Evolutionary conservation across 2,329 filamentous ascomycete species (phyloP), one percentile per base, ranked within the genome.

Genomic region (Cladophialophora exuberans): DNA sequence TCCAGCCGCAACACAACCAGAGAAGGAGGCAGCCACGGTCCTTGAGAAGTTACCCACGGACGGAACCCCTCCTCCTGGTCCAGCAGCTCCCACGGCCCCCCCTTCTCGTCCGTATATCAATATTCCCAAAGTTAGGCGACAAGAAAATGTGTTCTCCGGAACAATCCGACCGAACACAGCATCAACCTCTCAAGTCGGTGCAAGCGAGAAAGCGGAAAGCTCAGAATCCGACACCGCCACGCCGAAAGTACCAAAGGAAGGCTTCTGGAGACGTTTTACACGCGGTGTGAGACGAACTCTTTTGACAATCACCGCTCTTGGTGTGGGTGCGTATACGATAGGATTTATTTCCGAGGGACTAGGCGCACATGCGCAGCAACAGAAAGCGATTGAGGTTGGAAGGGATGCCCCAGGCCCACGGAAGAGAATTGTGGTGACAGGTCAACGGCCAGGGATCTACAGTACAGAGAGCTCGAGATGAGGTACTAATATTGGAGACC

Each of bases 91-190:
- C 1, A 62, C 57, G 6, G 60, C 59, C 28, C 53, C 55, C 38
- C 30, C 54, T 4, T 53, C 56, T 26, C 36, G 38, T 25, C 56
- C 46, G 4, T 10, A 9, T 9, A 30, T 20, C 22, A 46, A 31
- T 23, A 44, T 41, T 30, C 23, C 51, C 13, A 53, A 22, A 33
- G 57, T 64, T 28, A 41, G 39, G 18, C 50, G 62, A n/a, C 62
- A 64, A 45, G 62, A 64, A 43, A 46, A 62, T 17, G 62, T 64
- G 26, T 64, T 64, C 42, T 63, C 61, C 10, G 62, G 62, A 20
- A 61, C 60, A 10, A 54, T 53, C 17, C 59, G 50, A 11, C 52
- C 53, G 13, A 54, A 31, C 43, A 48, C 23, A 44, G n/a, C 11
- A 11, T n/a, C 39, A 9, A n/a, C n/a, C n/a, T n/a, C n/a, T n/a